Percentiles rank a stretch among this genome's conserved stretches.
Conservation (phyloP, 169 alveolate species). For the Plasmodium yoelii region DNA sequence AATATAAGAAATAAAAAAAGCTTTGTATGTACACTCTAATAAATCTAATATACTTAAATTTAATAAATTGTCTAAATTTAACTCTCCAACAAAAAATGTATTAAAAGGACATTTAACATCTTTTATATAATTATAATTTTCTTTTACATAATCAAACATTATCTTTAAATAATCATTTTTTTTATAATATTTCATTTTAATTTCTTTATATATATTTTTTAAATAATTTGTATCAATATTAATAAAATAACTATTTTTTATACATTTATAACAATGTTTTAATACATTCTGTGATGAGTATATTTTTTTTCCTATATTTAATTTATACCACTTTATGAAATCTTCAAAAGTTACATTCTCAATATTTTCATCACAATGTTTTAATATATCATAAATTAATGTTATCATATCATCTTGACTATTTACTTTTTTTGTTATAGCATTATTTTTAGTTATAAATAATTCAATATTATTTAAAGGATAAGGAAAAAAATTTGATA, state of each 20-base stretch:
- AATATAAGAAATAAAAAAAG: slow-evolving; percentile 59
- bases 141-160: slow-evolving; percentile 62
- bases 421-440: slow-evolving; percentile 29
- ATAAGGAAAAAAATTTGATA: slow-evolving; percentile 63
- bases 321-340: slow-evolving; percentile 62
- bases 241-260: slow-evolving; percentile 66
- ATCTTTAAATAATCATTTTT: slow-evolving; percentile 33
- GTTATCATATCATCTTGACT: slow-evolving; percentile 70
- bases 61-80: slow-evolving; percentile 44
- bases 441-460: slow-evolving; percentile 62
- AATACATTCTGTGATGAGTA: slow-evolving; percentile 56
- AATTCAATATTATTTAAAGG: slow-evolving; percentile 69
- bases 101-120: slow-evolving; percentile 62
- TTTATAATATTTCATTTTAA: slow-evolving; percentile 33
- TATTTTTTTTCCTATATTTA: slow-evolving; percentile 18
- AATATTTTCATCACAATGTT: slow-evolving; percentile 13
- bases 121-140: slow-evolving; percentile 45
- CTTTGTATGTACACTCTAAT: slow-evolving; percentile 47
- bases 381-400: slow-evolving; percentile 36
- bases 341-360: slow-evolving; percentile 14
- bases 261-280: slow-evolving; percentile 49
- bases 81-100: slow-evolving; percentile 69
- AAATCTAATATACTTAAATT: slow-evolving; percentile 52
- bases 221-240: slow-evolving; percentile 45
- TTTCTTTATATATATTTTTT: slow-evolving; percentile 62